Percentiles rank a stretch among this genome's conserved stretches.
phyloP scores from a whole-genome alignment of 2,329 filamentous ascomycete genomes.

The Penicillium rolfsii region DNA sequence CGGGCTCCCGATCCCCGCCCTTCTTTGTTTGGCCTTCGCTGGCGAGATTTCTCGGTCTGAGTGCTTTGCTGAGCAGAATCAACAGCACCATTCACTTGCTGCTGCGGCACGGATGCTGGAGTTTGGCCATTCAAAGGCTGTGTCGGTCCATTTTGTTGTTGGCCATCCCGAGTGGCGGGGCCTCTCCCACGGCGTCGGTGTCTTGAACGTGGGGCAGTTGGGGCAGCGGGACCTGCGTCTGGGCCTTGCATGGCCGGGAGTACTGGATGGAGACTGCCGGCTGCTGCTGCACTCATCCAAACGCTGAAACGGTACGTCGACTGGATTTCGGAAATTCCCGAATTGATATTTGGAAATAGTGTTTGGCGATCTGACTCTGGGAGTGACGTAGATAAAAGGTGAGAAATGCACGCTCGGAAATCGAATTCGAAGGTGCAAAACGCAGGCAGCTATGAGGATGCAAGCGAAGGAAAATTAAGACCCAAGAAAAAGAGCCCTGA shows the following conservation, averaged over 20 bases:
- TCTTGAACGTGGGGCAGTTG: slow-evolving; percentile 16
- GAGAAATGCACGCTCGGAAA: neutral
- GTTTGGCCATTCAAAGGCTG: slow-evolving; percentile 15
- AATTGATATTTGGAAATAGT: neutral
- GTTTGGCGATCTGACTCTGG: neutral
- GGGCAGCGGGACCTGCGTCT: slow-evolving; percentile 5
- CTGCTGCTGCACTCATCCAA: slow-evolving; percentile 16
- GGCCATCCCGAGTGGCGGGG: slow-evolving; percentile 30
- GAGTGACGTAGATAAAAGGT: neutral
- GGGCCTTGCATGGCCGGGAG: slow-evolving; percentile 17
- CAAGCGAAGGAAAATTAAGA: neutral
- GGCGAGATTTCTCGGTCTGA: slow-evolving; percentile 18
- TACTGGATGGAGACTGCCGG: neutral
- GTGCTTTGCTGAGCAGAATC: slow-evolving; percentile 15
- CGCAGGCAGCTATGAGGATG: neutral
- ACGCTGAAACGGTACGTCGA: neutral
- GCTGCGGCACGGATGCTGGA: slow-evolving; percentile 16
- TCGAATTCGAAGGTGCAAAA: neutral
- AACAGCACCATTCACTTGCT: slow-evolving; percentile 1
- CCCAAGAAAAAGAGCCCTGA: slow-evolving; percentile 10
- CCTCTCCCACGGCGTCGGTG: slow-evolving; percentile 36
- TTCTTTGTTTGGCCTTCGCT: slow-evolving; percentile 33
- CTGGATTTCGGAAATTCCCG: neutral
- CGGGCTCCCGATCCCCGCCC: slow-evolving; percentile 27
- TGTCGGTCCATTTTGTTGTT: slow-evolving; percentile 25